Percentiles rank a stretch among this genome's conserved stretches.
Conservation (phyloP, 1,139 yeast genomes). For the Kodamaea alishanica region DNA sequence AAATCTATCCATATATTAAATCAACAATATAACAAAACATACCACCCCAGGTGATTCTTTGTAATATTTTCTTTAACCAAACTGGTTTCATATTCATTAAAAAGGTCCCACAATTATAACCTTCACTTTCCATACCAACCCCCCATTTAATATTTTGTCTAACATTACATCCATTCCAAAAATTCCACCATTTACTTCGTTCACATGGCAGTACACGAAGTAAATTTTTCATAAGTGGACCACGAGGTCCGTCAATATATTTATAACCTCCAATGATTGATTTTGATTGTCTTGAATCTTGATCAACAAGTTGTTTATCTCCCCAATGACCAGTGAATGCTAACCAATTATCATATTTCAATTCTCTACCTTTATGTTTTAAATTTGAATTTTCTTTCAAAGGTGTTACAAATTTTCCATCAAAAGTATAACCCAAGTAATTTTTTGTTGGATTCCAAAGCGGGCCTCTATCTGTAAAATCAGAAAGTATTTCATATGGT, state of each 20-base stretch:
- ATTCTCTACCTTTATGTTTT: slow-evolving; percentile 53
- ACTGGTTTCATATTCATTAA: slow-evolving; percentile 51
- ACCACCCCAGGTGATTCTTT: slow-evolving; percentile 66
- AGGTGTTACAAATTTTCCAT: slow-evolving; percentile 48
- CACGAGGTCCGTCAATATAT: slow-evolving; percentile 88
- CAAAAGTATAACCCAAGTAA: slow-evolving; percentile 74
- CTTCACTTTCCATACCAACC: slow-evolving; percentile 84
- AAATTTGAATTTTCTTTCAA: slow-evolving; percentile 42
- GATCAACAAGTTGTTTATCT: slow-evolving; percentile 60
- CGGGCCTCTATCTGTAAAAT: slow-evolving; percentile 92
- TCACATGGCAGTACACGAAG: slow-evolving; percentile 72
- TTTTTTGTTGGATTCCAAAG: slow-evolving; percentile 90
- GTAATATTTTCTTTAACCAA: slow-evolving; percentile 45
- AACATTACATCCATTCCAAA: slow-evolving; percentile 74
- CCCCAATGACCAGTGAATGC: slow-evolving; percentile 89
- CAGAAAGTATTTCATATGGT: slow-evolving; percentile 86
- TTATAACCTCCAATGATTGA: slow-evolving; percentile 82
- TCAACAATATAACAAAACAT: slow-evolving; percentile 61
- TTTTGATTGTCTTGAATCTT: slow-evolving; percentile 78
- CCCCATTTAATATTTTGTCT: slow-evolving; percentile 75
- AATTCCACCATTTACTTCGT: slow-evolving; percentile 78
- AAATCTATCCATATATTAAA: slow-evolving; percentile 47
- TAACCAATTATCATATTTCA: slow-evolving; percentile 73
- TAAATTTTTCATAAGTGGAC: slow-evolving; percentile 80
- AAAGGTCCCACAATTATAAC: slow-evolving; percentile 61